Base-by-base conservation (phyloP, 1,284 basidiomycete species). In the Gastroboletus turbinatus region DNA sequence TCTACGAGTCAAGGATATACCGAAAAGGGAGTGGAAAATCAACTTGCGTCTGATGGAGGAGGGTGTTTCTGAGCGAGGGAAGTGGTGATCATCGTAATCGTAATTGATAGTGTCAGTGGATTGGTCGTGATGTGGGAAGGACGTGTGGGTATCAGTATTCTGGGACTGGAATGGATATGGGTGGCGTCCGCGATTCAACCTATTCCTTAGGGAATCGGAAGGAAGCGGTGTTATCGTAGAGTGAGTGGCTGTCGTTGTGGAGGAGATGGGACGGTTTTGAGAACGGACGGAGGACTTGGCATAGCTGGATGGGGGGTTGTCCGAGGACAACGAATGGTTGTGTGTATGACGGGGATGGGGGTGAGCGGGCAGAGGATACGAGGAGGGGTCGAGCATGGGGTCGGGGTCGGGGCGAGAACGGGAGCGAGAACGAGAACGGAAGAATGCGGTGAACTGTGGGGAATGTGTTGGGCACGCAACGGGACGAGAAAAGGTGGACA, bases 241-340 rank as follows among this genome's bases (percentile, higher is more conserved):
- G 60, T 81, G 80, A 3, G 84, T 85, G 3, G 80, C 78, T 17
- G 81, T 81, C 1, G 84, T 86, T 0, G 81, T 82, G 17, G 82
- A 80, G 2, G 87, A 88, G 32, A 89, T 68, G 5, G 87, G 86
- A 8, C 87, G 78, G 19, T 81, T 84, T 47, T 78, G 80, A 16
- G 82, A 70, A 29, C 83, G 78, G 1, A 78, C 72, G 27, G 74
- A 60, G 0, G 82, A 81, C 63, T 81, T 84, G 45, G 73, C 21
- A 36, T 63, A 63, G 50, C 57, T 67, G 7, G 65, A 64, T 5
- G 65, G 56, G 1, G 59, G 62, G 8, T 30, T 50, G 44, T 65
- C 59, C 1, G 61, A 14, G 32, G 46, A 29, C 17, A 42, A 33
- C 13, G 48, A 3, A 10, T 58, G 59, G 19, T 40, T 52, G 35